Percentiles rank a stretch among this genome's conserved stretches.
phyloP scores from a whole-genome alignment of 352 stramenopile genomes.

The Phytopythium cucurbitacearum region DNA sequence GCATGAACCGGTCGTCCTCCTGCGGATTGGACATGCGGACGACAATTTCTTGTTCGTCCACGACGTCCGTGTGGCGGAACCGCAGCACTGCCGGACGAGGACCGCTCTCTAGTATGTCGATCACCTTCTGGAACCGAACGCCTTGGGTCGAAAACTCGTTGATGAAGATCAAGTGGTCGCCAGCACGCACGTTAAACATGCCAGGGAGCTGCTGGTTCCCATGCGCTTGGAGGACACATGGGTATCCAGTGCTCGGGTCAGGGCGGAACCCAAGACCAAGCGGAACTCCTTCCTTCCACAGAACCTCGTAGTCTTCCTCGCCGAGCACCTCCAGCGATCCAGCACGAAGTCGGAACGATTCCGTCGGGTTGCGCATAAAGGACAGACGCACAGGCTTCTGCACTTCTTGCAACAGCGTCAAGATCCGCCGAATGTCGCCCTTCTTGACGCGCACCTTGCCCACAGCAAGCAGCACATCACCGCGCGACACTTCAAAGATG shows the following conservation, averaged over 20 bases:
- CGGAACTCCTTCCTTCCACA: conserved; percentile 83
- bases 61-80: conserved; percentile 77
- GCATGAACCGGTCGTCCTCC: conserved; percentile 59
- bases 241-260: conserved; percentile 67
- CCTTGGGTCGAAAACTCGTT: conserved; percentile 83
- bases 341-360: conserved; percentile 62
- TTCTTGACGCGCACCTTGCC: conserved; percentile 76
- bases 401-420: conserved; percentile 75
- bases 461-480: conserved; percentile 74
- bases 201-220: conserved; percentile 71
- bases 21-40: conserved; percentile 58
- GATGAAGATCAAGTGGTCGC: conserved; percentile 81
- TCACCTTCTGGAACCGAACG: conserved; percentile 84
- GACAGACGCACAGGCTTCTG: conserved; percentile 74
- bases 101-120: conserved; percentile 81
- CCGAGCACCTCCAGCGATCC: conserved; percentile 69
- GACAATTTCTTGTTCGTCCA: conserved; percentile 45
- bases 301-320: conserved; percentile 85
- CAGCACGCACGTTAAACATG: conserved; percentile 84
- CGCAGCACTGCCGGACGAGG: conserved; percentile 70
- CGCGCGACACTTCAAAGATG: conserved; percentile 80
- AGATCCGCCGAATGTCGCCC: conserved; percentile 73
- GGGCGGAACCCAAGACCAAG: conserved; percentile 80
- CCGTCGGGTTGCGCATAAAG: conserved; percentile 71
- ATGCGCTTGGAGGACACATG: conserved; percentile 74